Conservation (phyloP, 495 filamentous ascomycete genomes). For the Podospora conica region DNA sequence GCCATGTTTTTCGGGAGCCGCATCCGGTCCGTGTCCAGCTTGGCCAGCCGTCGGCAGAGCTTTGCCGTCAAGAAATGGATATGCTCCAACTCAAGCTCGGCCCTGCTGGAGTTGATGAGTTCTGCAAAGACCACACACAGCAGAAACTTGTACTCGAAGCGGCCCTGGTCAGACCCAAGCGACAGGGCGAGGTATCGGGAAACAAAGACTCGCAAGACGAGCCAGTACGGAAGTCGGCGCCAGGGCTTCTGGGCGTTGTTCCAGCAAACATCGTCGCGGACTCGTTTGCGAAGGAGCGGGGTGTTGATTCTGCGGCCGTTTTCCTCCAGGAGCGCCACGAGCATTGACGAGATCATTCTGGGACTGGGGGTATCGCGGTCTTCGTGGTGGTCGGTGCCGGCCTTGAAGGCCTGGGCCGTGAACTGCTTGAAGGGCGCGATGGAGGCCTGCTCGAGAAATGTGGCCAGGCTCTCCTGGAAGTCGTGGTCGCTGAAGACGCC, state of each 20-base stretch:
- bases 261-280: conserved; percentile 53
- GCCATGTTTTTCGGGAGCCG: not conserved
- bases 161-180: conserved; percentile 42
- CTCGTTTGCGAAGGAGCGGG: conserved; percentile 45
- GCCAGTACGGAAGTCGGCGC: conserved; percentile 52
- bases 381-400: conserved; percentile 40
- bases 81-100: not conserved
- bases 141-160: conserved; percentile 54
- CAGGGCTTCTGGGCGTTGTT: conserved; percentile 44
- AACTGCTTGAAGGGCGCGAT: conserved; percentile 50
- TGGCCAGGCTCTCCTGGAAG: conserved; percentile 46
- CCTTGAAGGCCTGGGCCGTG: conserved; percentile 45
- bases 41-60: conserved; percentile 55
- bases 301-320: conserved; percentile 35
- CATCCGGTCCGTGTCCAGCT: conserved; percentile 43
- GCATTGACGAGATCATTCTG: conserved; percentile 46
- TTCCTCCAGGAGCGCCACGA: conserved; percentile 52
- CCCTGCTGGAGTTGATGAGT: conserved; percentile 30
- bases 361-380: conserved; percentile 51
- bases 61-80: conserved; percentile 43
- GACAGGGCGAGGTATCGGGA: conserved; percentile 42
- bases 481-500: conserved; percentile 32
- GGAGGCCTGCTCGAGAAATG: conserved; percentile 54
- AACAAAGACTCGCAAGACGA: conserved; percentile 51
- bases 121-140: conserved; percentile 40